Evolutionary conservation across 257 asterid species (phyloP), one percentile per base, ranked within the genome.

Genomic region (Nicotiana knightiana): DNA sequence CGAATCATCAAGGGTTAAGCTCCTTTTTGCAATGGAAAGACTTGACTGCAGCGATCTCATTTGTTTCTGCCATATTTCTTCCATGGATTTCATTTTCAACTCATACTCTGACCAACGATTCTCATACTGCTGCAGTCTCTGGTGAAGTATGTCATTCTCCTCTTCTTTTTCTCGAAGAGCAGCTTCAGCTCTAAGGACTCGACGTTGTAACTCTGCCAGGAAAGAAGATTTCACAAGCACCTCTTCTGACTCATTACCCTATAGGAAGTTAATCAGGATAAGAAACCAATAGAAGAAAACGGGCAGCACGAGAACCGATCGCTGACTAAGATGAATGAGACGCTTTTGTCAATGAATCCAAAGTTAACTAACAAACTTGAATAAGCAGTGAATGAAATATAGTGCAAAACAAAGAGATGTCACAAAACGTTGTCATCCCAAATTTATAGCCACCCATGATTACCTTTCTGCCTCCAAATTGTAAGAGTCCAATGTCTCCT

Each of bases 61-160:
- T 84, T 96, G 99, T 61, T 94, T 96, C 77, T 96, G 99, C 99
- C 99, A 96, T 58, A 93, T 93, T 85, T 96, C 97, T 90, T 96
- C 99, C 99, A 94, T 96, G 51, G 98, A 94, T 85, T 90, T 94
- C 99, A 96, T 96, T 87, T 94, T 96, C 75, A 86, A 86, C 89
- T 96, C 99, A 33, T 96, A 94, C 86, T 94, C 98, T 3, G 97
- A 94, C 99, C 99, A 96, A 32, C 99, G 94, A 43, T 89, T 93
- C 87, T 96, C 98, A 37, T 92, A 96, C 84, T 93, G 98, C 54
- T 93, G 97, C 10, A 96, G 88, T 77, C 98, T 90, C 68, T 96
- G 99, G 89, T 88, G 91, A 80, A 96, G 98, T 86, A 93, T 88
- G 76, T 92, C 98, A 51, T 93, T 96, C 80, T 92, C 99, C 88